phyloP scores from a whole-genome alignment of 202 grass and related monocot species.

The Setaria italica region DNA sequence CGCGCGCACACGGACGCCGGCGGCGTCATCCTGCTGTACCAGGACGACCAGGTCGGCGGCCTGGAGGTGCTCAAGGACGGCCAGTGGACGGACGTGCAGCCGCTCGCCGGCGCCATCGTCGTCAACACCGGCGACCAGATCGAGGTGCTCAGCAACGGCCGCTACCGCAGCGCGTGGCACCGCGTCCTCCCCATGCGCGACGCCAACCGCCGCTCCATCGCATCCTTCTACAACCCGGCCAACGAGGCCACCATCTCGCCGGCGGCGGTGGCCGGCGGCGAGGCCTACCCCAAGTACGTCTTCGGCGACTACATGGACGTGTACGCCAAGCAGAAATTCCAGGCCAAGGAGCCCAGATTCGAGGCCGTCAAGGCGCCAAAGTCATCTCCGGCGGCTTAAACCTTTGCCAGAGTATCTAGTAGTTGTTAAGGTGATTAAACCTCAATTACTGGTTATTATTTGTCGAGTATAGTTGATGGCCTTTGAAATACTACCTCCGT shows the following conservation, averaged over 20 bases:
- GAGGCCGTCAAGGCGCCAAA: conserved; percentile 46
- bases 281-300: conserved; percentile 61
- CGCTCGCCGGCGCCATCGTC: conserved; percentile 70
- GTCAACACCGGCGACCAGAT: conserved; percentile 91
- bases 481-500: neutral
- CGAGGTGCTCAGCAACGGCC: conserved; percentile 76
- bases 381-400: conserved; percentile 7
- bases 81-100: conserved; percentile 74
- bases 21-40: conserved; percentile 82
- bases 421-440: neutral
- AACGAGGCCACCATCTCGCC: conserved; percentile 62
- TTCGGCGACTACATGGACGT: conserved; percentile 95
- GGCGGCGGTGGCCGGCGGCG: neutral
- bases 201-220: conserved; percentile 77
- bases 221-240: conserved; percentile 85
- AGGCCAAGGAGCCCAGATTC: conserved; percentile 65
- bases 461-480: neutral
- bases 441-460: neutral
- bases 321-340: conserved; percentile 81
- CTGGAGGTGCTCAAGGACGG: conserved; percentile 77
- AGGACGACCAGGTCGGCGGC: conserved; percentile 80
- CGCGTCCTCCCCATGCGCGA: conserved; percentile 68
- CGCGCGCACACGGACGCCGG: conserved; percentile 87
- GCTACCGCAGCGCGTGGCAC: conserved; percentile 90
- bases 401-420: neutral